Evolutionary conservation across 225 moss, liverwort and hornwort species (phyloP), one percentile per base, ranked within the genome.

Genomic region (Pseudoscleropodium purum): DNA sequence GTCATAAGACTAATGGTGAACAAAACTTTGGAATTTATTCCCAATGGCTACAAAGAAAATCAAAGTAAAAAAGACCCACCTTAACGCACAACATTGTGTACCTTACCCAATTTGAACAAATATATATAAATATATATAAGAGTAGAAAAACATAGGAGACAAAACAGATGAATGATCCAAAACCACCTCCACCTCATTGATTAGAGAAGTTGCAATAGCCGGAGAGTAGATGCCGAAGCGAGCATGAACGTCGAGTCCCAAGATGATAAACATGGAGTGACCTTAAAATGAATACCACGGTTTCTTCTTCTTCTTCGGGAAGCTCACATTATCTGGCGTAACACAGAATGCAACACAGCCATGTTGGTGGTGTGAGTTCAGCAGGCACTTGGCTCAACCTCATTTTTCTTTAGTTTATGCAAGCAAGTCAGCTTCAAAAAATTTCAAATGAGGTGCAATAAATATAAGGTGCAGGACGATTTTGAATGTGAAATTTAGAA

Each of bases 261-360:
- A 60, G 30, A 39, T 81, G 39, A 59, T 79, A 7, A 39, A 80
- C 59, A 59, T 29, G 29, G 39, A 80, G 83, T 76, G 17, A 30
- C 69, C 29, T 86, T 74, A 93, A n/a, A 91, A 90, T 51, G 91
- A 90, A 90, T 63, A 91, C 94, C 93, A 94, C 49, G 92, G 87
- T 87, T 91, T 94, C 84, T 94, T 94, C 82, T 93, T 94, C 82
- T 92, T 90, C 93, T 90, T 91, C 70, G 62, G 66, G 82, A 74
- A 90, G 87, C 66, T 66, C 70, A 39, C 65, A 33, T 41, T 69
- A 66, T 90, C 93, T 90, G 90, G 82, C 57, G 41, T 33, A 54
- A 39, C 86, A 88, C 52, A 47, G 47, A 54, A 88, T 79, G 68
- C 91, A 92, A 87, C 84, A 90, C 39, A 75, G 45, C 49, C 90